These are phyloP conservation scores for Colletotrichum sp. DNA, from an alignment of 2,329 filamentous ascomycete species.

Conservation along the genomic window DNA sequence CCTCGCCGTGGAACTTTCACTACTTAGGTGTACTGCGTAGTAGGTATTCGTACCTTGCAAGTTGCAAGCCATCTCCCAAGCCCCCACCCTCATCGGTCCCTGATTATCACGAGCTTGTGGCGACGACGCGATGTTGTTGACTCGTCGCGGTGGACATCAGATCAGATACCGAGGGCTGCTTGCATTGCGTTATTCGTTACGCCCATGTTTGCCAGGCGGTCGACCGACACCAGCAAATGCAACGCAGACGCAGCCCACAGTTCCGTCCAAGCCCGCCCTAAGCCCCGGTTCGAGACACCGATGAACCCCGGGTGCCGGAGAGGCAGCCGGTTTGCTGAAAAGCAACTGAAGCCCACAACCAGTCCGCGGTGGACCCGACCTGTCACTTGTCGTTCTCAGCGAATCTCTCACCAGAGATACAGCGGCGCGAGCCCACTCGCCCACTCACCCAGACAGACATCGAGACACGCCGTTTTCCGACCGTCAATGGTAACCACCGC, in stretches of 20 bases:
- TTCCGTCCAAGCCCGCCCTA: not conserved
- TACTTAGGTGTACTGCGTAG: not conserved
- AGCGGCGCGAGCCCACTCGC: not conserved
- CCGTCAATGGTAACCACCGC: not conserved
- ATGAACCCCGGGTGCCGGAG: slow-evolving; percentile 15
- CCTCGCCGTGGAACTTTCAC: not conserved
- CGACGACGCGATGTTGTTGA: not conserved
- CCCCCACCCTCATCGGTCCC: not conserved
- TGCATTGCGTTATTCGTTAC: not conserved
- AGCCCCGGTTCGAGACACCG: slow-evolving; percentile 6
- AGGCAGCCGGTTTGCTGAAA: slow-evolving; percentile 17
- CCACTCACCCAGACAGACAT: not conserved
- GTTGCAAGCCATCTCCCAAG: not conserved
- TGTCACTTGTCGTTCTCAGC: slow-evolving; percentile 1
- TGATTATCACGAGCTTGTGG: slow-evolving; percentile 4
- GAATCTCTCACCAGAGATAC: not conserved
- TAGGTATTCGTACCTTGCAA: not conserved
- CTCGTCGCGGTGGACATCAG: not conserved
- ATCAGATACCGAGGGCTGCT: not conserved
- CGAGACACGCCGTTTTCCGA: not conserved
- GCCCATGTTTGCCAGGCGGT: not conserved
- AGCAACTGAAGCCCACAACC: not conserved
- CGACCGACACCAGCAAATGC: not conserved
- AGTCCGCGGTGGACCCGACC: not conserved
- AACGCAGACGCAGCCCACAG: not conserved